Base-by-base conservation (phyloP, 192 early-diverging fungal species). In the Rhizoclosmatium globosum region DNA sequence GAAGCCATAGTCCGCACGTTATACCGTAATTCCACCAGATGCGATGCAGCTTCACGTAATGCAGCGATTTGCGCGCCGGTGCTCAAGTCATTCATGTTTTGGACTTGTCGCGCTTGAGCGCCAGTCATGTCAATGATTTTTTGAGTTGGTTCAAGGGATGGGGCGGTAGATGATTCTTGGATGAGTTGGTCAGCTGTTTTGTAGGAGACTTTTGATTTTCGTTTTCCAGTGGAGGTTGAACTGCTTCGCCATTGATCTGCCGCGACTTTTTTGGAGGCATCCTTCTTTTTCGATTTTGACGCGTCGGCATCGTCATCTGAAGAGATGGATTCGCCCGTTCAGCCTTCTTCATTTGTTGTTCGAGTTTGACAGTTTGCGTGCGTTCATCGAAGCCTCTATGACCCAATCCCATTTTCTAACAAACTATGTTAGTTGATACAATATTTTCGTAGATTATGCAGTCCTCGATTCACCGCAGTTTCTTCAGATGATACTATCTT, bases 61-160 rank as follows among this genome's bases (percentile, higher is more conserved):
- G 85, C 72, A 4, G 82, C 78, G 47, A 69, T 68, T 2, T 59
- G 59, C 31, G 77, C 47, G 2, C 23, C 42, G 3, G 84, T 77
- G 0, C 86, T 82, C 15, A 85, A 82, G 78, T 77, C 60, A n/a
- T 80, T 46, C 58, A 84, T 74, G 56, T 83, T 62, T 2, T 62
- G 38, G 45, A 86, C 69, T 48, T 82, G 79, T 50, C 85, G 79
- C 65, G 86, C 89, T 48, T 91, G 86, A 57, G 87, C 86, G 15
- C 93, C 93, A 0, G 93, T 94, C 94, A 96, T 94, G 81, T 96
- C 95, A 47, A 95, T 82, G 68, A 96, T 93, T 79, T 94, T 96
- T 76, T 88, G 84, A 17, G 60, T 44, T 2, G 58, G 56, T 4
- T 48, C 70, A 2, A 19, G 47, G 31, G 31, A 47, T 1, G 78